These are phyloP conservation scores for Cercospora zeina DNA, from an alignment of 2,329 filamentous ascomycete genomes.

Conservation along the genomic window DNA sequence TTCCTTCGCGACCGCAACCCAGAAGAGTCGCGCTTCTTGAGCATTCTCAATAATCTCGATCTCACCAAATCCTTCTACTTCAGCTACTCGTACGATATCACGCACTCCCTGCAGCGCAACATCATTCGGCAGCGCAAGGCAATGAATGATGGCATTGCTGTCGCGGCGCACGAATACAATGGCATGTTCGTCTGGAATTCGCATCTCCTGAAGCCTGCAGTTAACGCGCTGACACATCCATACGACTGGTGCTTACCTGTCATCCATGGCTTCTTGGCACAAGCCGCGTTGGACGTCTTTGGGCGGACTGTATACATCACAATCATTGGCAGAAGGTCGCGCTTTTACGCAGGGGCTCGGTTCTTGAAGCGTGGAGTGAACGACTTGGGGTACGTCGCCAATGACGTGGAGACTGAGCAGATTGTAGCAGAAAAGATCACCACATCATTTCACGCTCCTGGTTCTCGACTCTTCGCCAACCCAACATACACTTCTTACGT, in stretches of 20 bases:
- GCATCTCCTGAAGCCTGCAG: slow-evolving; percentile 77
- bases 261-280: slow-evolving; percentile 94
- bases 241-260: slow-evolving; percentile 97
- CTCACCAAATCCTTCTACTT: slow-evolving; percentile 93
- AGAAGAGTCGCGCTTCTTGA: slow-evolving; percentile 85
- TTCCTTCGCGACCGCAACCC: slow-evolving; percentile 79
- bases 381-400: slow-evolving; percentile 91
- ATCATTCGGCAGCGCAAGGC: slow-evolving; percentile 76
- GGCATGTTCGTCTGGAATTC: slow-evolving; percentile 99
- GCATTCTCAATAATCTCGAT: slow-evolving; percentile 87
- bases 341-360: slow-evolving; percentile 89
- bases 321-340: slow-evolving; percentile 86
- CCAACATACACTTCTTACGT: slow-evolving; percentile 95
- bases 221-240: slow-evolving; percentile 68
- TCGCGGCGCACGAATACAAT: slow-evolving; percentile 67
- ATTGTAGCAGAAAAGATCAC: slow-evolving; percentile 93
- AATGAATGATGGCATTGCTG: slow-evolving; percentile 63
- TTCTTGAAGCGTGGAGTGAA: slow-evolving; percentile 95
- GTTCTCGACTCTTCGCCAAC: slow-evolving; percentile 79
- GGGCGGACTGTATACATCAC: slow-evolving; percentile 88
- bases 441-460: slow-evolving; percentile 92
- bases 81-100: slow-evolving; percentile 97
- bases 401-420: slow-evolving; percentile 98
- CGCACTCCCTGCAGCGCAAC: slow-evolving; percentile 86
- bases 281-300: slow-evolving; percentile 73